Percentiles rank a stretch among this genome's conserved stretches.
These are phyloP conservation scores for Nakataea oryzae DNA, from an alignment of 2,329 filamentous ascomycete genomes.

Conservation along the genomic window DNA sequence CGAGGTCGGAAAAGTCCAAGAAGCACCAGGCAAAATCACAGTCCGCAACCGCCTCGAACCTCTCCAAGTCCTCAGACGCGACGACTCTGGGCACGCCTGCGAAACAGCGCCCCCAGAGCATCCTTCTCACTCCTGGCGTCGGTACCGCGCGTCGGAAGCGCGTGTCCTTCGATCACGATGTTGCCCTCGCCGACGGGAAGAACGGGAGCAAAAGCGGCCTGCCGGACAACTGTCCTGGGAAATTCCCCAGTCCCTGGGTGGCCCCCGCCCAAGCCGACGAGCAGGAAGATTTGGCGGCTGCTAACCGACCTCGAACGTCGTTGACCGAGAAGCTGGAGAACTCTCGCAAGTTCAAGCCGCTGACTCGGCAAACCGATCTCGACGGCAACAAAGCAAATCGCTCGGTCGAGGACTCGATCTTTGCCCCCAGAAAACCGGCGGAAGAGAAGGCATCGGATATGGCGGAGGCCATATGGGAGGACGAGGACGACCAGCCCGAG, in stretches of 20 bases:
- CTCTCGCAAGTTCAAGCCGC: conserved; percentile 19
- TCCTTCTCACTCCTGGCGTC: conserved; percentile 54
- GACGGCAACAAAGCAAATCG: background rate
- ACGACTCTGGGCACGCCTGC: conserved; percentile 23
- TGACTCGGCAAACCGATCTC: background rate
- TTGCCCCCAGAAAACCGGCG: conserved; percentile 5
- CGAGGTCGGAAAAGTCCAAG: background rate
- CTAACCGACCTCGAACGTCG: conserved; percentile 25
- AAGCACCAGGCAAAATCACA: background rate
- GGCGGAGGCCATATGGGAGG: conserved; percentile 26
- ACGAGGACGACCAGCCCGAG: conserved; percentile 14
- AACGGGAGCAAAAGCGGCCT: conserved; percentile 16
- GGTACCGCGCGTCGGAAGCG: conserved; percentile 50
- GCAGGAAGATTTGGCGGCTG: conserved; percentile 6
- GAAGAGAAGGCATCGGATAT: background rate
- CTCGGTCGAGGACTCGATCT: background rate
- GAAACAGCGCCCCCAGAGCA: conserved; percentile 38
- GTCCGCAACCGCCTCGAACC: conserved; percentile 7
- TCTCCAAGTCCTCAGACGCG: background rate
- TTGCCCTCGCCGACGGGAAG: conserved; percentile 29
- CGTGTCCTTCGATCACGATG: conserved; percentile 53
- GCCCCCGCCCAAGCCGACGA: conserved; percentile 8
- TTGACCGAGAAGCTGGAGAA: conserved; percentile 36
- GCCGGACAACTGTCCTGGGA: conserved; percentile 18
- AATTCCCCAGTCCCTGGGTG: conserved; percentile 14